phyloP scores from a whole-genome alignment of 352 stramenopile species.

The Pythium sp. region DNA sequence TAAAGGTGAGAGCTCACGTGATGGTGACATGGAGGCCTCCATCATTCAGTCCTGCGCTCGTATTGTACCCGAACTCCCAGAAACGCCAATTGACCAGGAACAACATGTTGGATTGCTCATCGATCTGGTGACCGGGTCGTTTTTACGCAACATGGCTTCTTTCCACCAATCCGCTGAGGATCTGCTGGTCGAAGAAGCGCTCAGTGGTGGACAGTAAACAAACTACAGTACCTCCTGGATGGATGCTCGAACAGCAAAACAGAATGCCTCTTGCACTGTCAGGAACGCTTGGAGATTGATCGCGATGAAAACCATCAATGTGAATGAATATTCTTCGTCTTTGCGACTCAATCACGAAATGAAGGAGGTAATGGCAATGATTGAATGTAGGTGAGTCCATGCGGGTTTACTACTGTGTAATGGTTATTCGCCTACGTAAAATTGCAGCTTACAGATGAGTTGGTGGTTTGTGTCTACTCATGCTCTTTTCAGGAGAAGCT shows the following conservation, averaged over 20 bases:
- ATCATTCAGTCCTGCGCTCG: conserved; percentile 3
- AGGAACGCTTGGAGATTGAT: too few relatives aligned
- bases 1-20: background rate
- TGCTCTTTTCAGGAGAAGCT: too few relatives aligned
- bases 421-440: too few relatives aligned
- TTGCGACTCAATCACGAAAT: too few relatives aligned
- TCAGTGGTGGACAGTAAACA: background rate
- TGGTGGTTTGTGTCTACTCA: too few relatives aligned
- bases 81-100: background rate
- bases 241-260: background rate
- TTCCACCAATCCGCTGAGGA: conserved; percentile 15
- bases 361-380: too few relatives aligned
- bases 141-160: conserved; percentile 15
- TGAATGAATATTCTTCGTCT: too few relatives aligned
- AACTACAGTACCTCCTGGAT: background rate
- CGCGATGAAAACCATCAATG: too few relatives aligned
- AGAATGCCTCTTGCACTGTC: too few relatives aligned
- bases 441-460: too few relatives aligned
- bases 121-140: conserved; percentile 15
- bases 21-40: background rate
- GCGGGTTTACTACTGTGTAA: too few relatives aligned
- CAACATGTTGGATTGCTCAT: conserved; percentile 6
- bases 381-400: too few relatives aligned
- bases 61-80: background rate
- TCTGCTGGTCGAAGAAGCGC: conserved; percentile 7